Base-by-base conservation (phyloP, 768 basidiomycete species). In the Rhizopogon salebrosus region DNA sequence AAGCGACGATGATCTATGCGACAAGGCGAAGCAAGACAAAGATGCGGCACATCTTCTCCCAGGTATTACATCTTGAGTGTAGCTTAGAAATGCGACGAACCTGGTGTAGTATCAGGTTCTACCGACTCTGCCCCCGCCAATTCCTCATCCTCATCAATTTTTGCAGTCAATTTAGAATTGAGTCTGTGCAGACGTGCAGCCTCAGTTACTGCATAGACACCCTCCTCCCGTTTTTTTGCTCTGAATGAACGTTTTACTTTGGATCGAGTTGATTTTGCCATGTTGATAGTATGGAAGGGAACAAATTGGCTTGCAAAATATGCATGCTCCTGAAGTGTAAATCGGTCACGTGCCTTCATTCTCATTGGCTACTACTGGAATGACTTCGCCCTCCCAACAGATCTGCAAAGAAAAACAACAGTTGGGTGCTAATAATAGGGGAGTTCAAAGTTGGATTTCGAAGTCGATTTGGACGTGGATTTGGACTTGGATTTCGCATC, bases 241-340 rank as follows among this genome's bases (percentile, higher is more conserved):
- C 90, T 86, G 69, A 81, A 89, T 13, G 79, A 71, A 27, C 91
- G 86, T 65, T 92, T 93, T 43, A 80, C 77, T 71, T 93, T 93
- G 6, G 89, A 89, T 63, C 91, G 76, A 37, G 81, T 77, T 40
- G 89, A 91, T 75, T 93, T 93, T 39, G 87, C 90, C 90, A 93
- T 91, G 26, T 57, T 23, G 26, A 35, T 16, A 22, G 20, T 24
- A 36, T 22, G 13, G 18, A 26, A 36, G 34, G 29, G 40, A 4
- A 11, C 7, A 43, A 14, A n/a, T n/a, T 4, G 3, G 10, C 11
- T 43, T 7, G 27, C 42, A 43, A 41, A 20, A 34, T 34, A 10
- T 34, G 31, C 11, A 11, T 34, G 31, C 31, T 34, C 31, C 31
- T 13, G 31, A 34, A n/a, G n/a, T n/a, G n/a, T 34, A 34, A 34